Conservation (phyloP, 768 basidiomycete species). For the Zangia roseola region DNA sequence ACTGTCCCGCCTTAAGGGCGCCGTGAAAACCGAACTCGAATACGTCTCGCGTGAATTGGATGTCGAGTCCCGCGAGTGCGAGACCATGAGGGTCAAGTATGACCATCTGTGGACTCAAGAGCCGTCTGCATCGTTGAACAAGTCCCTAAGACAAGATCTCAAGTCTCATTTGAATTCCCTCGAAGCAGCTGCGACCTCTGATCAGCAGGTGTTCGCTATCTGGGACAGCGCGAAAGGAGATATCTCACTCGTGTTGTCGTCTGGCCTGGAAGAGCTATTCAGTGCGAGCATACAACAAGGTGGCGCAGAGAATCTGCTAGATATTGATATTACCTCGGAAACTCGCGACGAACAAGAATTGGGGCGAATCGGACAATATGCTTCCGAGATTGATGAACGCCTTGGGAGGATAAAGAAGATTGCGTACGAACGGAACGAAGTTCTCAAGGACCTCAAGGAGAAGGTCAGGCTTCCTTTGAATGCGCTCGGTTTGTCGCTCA, state of each 20-base stretch:
- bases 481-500: neutral
- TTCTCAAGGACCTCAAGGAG: slow-evolving; percentile 92
- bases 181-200: slow-evolving; percentile 75
- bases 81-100: slow-evolving; percentile 83
- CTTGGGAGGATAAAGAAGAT: slow-evolving; percentile 80
- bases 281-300: slow-evolving; percentile 46
- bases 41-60: slow-evolving; percentile 67
- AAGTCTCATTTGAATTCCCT: slow-evolving; percentile 71
- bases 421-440: slow-evolving; percentile 78
- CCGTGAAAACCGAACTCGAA: slow-evolving; percentile 62
- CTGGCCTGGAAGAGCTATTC: slow-evolving; percentile 63
- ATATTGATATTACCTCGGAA: slow-evolving; percentile 67
- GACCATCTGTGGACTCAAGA: slow-evolving; percentile 85
- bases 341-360: slow-evolving; percentile 66
- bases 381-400: slow-evolving; percentile 76
- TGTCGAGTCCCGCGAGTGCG: slow-evolving; percentile 82
- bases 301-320: slow-evolving; percentile 53
- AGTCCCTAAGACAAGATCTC: slow-evolving; percentile 71
- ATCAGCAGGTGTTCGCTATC: slow-evolving; percentile 67
- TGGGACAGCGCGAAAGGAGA: slow-evolving; percentile 74
- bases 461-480: slow-evolving; percentile 53
- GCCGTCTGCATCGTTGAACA: slow-evolving; percentile 73
- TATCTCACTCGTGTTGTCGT: slow-evolving; percentile 58
- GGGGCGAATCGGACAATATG: slow-evolving; percentile 60
- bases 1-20: slow-evolving; percentile 56